Base-by-base conservation (phyloP, 495 filamentous ascomycete genomes). In the Apodospora peruviana region DNA sequence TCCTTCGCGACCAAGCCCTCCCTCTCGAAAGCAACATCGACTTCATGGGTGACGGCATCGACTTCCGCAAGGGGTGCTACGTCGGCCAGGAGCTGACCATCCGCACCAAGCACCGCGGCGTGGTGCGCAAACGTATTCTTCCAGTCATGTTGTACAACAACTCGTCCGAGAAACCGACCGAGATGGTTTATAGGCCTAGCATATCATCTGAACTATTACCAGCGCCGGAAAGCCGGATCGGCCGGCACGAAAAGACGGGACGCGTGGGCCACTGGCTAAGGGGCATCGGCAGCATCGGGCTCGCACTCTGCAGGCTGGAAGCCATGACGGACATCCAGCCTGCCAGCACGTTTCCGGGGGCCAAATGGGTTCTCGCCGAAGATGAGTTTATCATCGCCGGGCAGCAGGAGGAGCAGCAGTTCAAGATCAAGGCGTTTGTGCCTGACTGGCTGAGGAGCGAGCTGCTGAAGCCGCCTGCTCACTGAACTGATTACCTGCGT, bases 41-140 rank as follows among this genome's bases (percentile, higher is more conserved):
- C 65, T 73, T 87, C 53, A 83, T 84, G 75, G 74, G 77, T 16
- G n/a, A n/a, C n/a, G 94, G 77, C 3, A 79, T 97, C 36, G 90
- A 96, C 70, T 98, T 94, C 67, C 78, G 81, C 40, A 98, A 98
- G 69, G 93, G 93, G 1, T 98, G 93, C 67, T 98, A 98, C 65
- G 83, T 97, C 0, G 93, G 93, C 0, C 93, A 98, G 69, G 93
- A 98, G 64, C 74, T 97, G 44, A 97, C 94, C 7, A 95, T 96
- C 39, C 82, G 93, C 20, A 97, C 94, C 0, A 83, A 89, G 60
- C 93, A 97, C 65, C 90, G 85, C 2, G 93, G 93, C 29, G 87
- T 98, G 9, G 89, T 96, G 38, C 74, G 93, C 58, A 95, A 95
- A 73, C 73, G 93, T 2, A 79, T 97, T n/a, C 57, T 98, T 25